These are phyloP conservation scores for Carex kokanica DNA, from an alignment of 176 grass and related monocot species.

Conservation along the genomic window DNA sequence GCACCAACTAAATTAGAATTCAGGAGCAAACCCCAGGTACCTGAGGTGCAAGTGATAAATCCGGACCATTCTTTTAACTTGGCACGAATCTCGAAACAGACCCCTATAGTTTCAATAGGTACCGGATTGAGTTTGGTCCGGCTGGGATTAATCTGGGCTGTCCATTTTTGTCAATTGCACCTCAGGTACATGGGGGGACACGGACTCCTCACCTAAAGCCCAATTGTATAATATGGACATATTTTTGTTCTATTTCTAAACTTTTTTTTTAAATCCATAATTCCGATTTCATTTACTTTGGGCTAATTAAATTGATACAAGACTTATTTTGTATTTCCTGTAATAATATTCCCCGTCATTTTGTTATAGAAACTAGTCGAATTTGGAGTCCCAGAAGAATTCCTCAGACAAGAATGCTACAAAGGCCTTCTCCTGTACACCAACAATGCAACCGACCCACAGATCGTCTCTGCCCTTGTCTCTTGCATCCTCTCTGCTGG, in stretches of 20 bases:
- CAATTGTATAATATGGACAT: not conserved
- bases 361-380: slow-evolving; percentile 63
- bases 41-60: too few relatives aligned
- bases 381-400: slow-evolving; percentile 55
- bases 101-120: too few relatives aligned
- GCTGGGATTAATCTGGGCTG: too few relatives aligned
- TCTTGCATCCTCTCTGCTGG: slow-evolving; percentile 51
- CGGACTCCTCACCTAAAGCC: not conserved
- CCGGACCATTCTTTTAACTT: too few relatives aligned
- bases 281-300: not conserved
- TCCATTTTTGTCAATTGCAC: too few relatives aligned
- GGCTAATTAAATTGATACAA: not conserved
- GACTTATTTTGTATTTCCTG: not conserved
- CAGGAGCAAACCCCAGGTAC: not conserved
- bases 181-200: too few relatives aligned
- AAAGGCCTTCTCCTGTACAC: slow-evolving; percentile 37
- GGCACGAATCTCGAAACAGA: too few relatives aligned
- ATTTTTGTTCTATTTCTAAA: not conserved
- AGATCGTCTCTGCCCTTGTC: slow-evolving; percentile 28
- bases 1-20: not conserved
- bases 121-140: too few relatives aligned
- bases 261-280: not conserved
- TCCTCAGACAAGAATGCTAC: slow-evolving; percentile 35
- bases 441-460: slow-evolving; percentile 33
- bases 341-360: not conserved